Percentiles rank a stretch among this genome's conserved stretches.
Evolutionary conservation across 148 eudicot species (phyloP).

Genomic region (Spergularia marina): DNA sequence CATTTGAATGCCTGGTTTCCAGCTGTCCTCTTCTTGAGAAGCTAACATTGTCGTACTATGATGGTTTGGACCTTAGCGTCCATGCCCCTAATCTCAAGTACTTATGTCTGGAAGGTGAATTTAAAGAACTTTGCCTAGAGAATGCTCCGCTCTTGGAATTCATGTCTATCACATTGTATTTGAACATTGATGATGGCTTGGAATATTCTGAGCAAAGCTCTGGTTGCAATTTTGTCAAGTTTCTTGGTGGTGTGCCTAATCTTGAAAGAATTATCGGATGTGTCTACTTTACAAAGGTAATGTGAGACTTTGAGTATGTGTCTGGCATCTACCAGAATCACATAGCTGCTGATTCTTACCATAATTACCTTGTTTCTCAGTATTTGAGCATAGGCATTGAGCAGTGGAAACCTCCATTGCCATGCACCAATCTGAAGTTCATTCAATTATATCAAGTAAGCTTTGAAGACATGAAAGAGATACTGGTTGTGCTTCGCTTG

Average conservation of each 20-base stretch:
- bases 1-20: slow-evolving; percentile 52
- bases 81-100: slow-evolving; percentile 69
- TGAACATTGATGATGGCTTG: slow-evolving; percentile 62
- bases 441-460: slow-evolving; percentile 82
- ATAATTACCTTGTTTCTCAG: slow-evolving; percentile 29
- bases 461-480: slow-evolving; percentile 89
- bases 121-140: slow-evolving; percentile 57
- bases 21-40: slow-evolving; percentile 68
- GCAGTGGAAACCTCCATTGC: slow-evolving; percentile 39
- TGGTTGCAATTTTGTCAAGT: slow-evolving; percentile 57
- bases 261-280: slow-evolving; percentile 65
- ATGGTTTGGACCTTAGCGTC: slow-evolving; percentile 55
- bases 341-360: slow-evolving; percentile 13
- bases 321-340: neutral
- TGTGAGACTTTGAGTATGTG: neutral
- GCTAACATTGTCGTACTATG: slow-evolving; percentile 62
- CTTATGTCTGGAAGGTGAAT: slow-evolving; percentile 69
- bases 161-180: slow-evolving; percentile 57
- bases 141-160: slow-evolving; percentile 50
- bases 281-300: slow-evolving; percentile 79
- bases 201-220: slow-evolving; percentile 64
- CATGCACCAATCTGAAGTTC: slow-evolving; percentile 50
- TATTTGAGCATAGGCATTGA: slow-evolving; percentile 82
- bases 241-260: slow-evolving; percentile 65
- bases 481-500: slow-evolving; percentile 73